Base-by-base conservation (phyloP, 306 rosid species). In the Chamaecrista fasciculata region DNA sequence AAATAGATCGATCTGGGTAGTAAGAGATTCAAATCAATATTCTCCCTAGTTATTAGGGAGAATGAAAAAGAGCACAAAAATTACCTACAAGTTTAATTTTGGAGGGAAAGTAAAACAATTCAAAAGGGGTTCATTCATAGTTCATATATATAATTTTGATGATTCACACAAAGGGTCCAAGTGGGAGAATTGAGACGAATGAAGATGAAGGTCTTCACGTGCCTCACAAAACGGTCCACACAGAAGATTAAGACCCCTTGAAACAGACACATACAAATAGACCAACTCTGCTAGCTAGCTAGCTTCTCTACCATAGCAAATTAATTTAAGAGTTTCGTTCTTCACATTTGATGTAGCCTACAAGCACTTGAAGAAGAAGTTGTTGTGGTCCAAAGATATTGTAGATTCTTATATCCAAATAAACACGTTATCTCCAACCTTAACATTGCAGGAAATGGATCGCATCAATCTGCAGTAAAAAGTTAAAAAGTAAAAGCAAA, bases 121-220 rank as follows among this genome's bases (percentile, higher is more conserved):
- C 46, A 64, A 74, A 77, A 64, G 20, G 21, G 42, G 8, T 7
- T 6, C 39, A 20, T 57, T 0, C 1, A 56, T n/a, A 0, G 20
- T 57, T 0, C 15, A 56, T 33, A 33, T 33, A 8, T 4, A 33
- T 33, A 33, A 33, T 33, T 33, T 2, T 4, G 36, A 4, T 33
- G 6, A 33, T 57, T 3, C 4, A 2, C 42, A 29, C 23, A 15
- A 25, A 28, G 29, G n/a, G n/a, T n/a, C n/a, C 20, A 33, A 5
- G 0, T 33, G 14, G n/a, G 26, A 5, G 42, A 8, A 0, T 39
- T 36, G 71, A 61, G 79, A 68, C 67, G 11, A 60, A 72, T 6
- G 19, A 80, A 66, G 62, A 43, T 69, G 74, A 68, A 44, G 62
- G 58, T 72, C 70, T 76, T 48, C 86, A 85, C 82, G 78, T 74